A percentile compares a stretch with the other conserved stretches of the same genome.
Evolutionary conservation across 306 rosid species (phyloP).

Genomic region (Vigna mungo): DNA sequence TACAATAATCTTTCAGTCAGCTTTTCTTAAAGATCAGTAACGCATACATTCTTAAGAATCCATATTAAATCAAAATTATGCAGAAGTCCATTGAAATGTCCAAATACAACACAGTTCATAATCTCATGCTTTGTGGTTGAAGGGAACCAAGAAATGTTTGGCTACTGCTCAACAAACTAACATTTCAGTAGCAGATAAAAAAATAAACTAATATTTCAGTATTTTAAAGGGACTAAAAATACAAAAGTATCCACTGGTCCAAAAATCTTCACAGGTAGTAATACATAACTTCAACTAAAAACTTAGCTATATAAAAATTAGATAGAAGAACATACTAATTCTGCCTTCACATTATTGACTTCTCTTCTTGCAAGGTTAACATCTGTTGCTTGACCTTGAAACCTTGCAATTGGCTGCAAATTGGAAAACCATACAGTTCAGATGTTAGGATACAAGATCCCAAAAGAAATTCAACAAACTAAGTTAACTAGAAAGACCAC

Average conservation of each 20-base stretch:
- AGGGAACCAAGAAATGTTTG: constrained; percentile 29
- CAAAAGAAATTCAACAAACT: constrained; percentile 20
- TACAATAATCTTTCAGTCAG: constrained; percentile 38
- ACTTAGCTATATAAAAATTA: constrained; percentile 2
- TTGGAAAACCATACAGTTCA: constrained; percentile 25
- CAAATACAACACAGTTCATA: constrained; percentile 36
- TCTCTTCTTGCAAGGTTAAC: constrained; percentile 84
- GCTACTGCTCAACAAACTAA: constrained; percentile 35
- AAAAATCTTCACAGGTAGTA: constrained; percentile 24
- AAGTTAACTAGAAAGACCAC: background rate
- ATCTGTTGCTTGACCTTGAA: constrained; percentile 95
- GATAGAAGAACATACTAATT: constrained; percentile 66
- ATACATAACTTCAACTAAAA: background rate
- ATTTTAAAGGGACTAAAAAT: constrained; percentile 26
- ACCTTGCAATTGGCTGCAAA: constrained; percentile 92
- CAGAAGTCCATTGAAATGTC: constrained; percentile 21
- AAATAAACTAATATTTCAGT: background rate
- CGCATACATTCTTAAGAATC: constrained; percentile 24
- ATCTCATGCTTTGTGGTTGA: constrained; percentile 36
- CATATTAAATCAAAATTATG: constrained; percentile 29
- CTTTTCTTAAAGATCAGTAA: constrained; percentile 16
- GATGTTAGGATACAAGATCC: constrained; percentile 26
- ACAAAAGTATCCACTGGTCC: constrained; percentile 12
- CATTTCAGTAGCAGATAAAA: background rate
- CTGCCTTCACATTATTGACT: constrained; percentile 74